Evolutionary conservation across 257 asterid genomes (phyloP).

Genomic region (Nicotiana obtusifolia): DNA sequence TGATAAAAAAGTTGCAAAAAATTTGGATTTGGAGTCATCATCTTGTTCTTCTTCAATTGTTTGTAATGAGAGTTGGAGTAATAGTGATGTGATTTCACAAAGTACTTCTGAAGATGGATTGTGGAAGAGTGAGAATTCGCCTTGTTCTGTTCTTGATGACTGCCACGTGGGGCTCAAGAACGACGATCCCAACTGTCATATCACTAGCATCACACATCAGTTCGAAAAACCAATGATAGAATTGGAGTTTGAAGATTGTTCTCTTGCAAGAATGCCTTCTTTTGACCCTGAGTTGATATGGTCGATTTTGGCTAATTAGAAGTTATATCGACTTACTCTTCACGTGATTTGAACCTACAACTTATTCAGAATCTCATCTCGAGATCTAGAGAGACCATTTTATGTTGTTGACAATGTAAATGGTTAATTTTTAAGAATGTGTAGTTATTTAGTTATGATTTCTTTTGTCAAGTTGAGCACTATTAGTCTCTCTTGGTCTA

Average conservation of each 20-base stretch:
- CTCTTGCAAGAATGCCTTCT: slow-evolving; percentile 76
- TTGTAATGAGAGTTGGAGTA: slow-evolving; percentile 29
- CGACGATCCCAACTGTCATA: background rate
- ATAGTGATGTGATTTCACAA: slow-evolving; percentile 26
- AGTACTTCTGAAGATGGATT: slow-evolving; percentile 51
- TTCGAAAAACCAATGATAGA: slow-evolving; percentile 11
- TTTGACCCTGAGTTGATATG: slow-evolving; percentile 87
- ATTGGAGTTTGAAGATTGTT: slow-evolving; percentile 41
- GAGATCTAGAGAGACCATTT: background rate
- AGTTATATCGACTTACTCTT: background rate
- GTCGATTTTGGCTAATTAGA: slow-evolving; percentile 78
- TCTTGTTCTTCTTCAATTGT: slow-evolving; percentile 5
- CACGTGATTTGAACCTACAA: background rate
- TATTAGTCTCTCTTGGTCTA: background rate
- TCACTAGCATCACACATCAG: background rate
- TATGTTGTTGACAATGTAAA: background rate
- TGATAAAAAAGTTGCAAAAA: slow-evolving; percentile 8
- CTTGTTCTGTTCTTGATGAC: slow-evolving; percentile 32
- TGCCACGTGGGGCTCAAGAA: slow-evolving; percentile 9
- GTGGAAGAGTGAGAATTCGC: slow-evolving; percentile 36
- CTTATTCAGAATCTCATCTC: background rate
- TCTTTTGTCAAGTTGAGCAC: background rate
- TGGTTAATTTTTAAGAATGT: background rate
- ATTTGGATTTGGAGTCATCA: slow-evolving; percentile 18
- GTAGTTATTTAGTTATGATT: background rate